Percentiles rank a stretch among this genome's conserved stretches.
phyloP scores from a whole-genome alignment of 345 rosid species.

The Brassica cretica region DNA sequence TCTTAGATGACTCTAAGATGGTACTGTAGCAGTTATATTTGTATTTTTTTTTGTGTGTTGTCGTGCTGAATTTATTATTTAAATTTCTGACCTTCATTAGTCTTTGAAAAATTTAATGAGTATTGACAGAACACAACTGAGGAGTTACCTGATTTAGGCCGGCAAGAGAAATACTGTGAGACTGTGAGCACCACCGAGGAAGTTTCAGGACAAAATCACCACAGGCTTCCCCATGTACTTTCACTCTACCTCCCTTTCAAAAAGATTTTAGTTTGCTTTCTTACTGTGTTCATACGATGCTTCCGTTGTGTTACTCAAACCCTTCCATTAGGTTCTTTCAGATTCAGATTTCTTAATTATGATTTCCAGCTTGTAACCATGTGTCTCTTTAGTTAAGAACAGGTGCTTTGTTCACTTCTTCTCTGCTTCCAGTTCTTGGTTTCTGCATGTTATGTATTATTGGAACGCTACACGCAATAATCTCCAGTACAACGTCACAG shows the following conservation, averaged over 20 bases:
- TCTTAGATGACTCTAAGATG: conserved; percentile 24
- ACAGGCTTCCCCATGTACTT: conserved; percentile 4
- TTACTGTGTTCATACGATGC: background rate
- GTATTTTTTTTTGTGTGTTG: background rate
- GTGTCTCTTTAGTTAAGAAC: conserved; percentile 32
- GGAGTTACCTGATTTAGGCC: conserved; percentile 21
- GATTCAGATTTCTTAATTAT: background rate
- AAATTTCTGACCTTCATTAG: conserved; percentile 21
- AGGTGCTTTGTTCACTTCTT: conserved; percentile 26
- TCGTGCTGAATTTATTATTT: background rate
- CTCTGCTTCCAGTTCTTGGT: conserved; percentile 32
- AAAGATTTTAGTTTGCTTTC: background rate
- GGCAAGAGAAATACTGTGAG: conserved; percentile 19
- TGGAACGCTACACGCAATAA: conserved; percentile 9
- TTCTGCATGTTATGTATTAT: conserved; percentile 31
- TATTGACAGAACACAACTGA: conserved; percentile 26
- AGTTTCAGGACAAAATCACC: conserved; percentile 12
- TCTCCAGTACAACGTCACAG: conserved; percentile 6
- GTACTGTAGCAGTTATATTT: conserved; percentile 18
- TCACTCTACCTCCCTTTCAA: background rate
- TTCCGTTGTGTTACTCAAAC: background rate
- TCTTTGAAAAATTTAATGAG: conserved; percentile 29
- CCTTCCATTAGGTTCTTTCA: background rate
- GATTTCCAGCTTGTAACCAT: background rate
- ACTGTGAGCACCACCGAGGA: conserved; percentile 7